Evolutionary conservation across 305 asterid species (phyloP), one percentile per base, ranked within the genome.

Genomic region (Fraxinus sp.): DNA sequence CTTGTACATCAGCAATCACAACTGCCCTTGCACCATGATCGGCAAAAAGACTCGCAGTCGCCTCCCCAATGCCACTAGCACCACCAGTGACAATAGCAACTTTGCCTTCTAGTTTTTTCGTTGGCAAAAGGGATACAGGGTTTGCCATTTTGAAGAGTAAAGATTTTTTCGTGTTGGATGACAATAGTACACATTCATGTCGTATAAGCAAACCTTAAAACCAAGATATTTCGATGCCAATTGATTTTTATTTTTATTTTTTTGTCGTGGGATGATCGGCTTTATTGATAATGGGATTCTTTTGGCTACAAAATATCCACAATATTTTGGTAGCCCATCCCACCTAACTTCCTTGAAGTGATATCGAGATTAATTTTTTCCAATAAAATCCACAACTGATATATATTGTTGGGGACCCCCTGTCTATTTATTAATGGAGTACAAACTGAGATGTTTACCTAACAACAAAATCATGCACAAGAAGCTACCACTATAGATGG

Each of bases 21-120:
- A 87, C 87, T 14, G 79, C 87, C 1, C 82, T 87, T 36, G 83
- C 81, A 5, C 91, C 91, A 6, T 86, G 83, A 4, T 71, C 70
- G 41, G 88, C 91, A 1, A 90, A 86, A 59, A 76, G 85, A 9
- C 79, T 83, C 20, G 86, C 89, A n/a, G 93, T 85, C 2, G 86
- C 90, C 80, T 85, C 92, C 20, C 93, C 92, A 5, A 90, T 87
- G 52, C 93, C 93, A 41, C 90, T 89, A 4, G 92, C 91, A 28
- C 91, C 93, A 3, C 93, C 93, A 1, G 93, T 89, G 13, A 90
- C 77, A 30, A 87, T 83, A 24, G 91, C 90, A 36, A 90, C 90
- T 81, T 90, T 89, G 57, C 88, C 91, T 30, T 88, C 76, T 24
- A 90, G 85, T 82, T 85, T 89, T 62, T 82, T 89, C 18, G 1